A percentile compares a stretch with the other conserved stretches of the same genome.
phyloP scores from a whole-genome alignment of 1,139 yeast species.

The Yamadazyma spencermartinsiae region DNA sequence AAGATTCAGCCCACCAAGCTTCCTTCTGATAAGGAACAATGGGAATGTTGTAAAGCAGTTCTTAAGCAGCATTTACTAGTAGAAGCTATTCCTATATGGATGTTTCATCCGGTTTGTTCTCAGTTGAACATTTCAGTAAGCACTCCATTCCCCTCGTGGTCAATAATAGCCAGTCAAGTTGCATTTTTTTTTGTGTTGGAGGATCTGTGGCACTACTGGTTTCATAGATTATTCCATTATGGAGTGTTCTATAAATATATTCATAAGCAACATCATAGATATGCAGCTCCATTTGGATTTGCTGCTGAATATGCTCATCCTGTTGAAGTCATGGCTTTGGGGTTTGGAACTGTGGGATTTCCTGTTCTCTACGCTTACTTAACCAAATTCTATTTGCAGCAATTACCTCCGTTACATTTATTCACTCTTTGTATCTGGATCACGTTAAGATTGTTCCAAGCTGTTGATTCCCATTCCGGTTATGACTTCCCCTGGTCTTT shows the following conservation, averaged over 20 bases:
- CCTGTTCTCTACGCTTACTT: slow-evolving; percentile 62
- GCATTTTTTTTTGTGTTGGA: slow-evolving; percentile 77
- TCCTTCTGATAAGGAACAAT: slow-evolving; percentile 44
- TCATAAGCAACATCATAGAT: slow-evolving; percentile 95
- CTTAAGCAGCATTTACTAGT: slow-evolving; percentile 82
- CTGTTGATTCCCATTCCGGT: slow-evolving; percentile 50
- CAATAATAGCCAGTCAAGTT: slow-evolving; percentile 62
- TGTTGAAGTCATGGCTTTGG: slow-evolving; percentile 83
- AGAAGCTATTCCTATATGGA: slow-evolving; percentile 95
- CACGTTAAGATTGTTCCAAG: slow-evolving; percentile 62
- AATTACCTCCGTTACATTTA: slow-evolving; percentile 72
- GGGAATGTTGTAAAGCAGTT: slow-evolving; percentile 88
- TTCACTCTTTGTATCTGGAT: slow-evolving; percentile 88
- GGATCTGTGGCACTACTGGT: slow-evolving; percentile 96
- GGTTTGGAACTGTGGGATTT: slow-evolving; percentile 92
- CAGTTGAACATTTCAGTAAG: slow-evolving; percentile 69
- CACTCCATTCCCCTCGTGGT: slow-evolving; percentile 79
- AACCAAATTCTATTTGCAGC: slow-evolving; percentile 38
- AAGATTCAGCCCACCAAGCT: slow-evolving; percentile 45
- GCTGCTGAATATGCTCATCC: slow-evolving; percentile 98
- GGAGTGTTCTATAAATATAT: slow-evolving; percentile 86
- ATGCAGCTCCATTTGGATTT: slow-evolving; percentile 95
- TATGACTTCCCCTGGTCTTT: slow-evolving; percentile 53
- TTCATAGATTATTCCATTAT: slow-evolving; percentile 83
- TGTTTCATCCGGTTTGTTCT: slow-evolving; percentile 87